phyloP scores from a whole-genome alignment of 163 green algal species.

The Chloromonas sp. region DNA sequence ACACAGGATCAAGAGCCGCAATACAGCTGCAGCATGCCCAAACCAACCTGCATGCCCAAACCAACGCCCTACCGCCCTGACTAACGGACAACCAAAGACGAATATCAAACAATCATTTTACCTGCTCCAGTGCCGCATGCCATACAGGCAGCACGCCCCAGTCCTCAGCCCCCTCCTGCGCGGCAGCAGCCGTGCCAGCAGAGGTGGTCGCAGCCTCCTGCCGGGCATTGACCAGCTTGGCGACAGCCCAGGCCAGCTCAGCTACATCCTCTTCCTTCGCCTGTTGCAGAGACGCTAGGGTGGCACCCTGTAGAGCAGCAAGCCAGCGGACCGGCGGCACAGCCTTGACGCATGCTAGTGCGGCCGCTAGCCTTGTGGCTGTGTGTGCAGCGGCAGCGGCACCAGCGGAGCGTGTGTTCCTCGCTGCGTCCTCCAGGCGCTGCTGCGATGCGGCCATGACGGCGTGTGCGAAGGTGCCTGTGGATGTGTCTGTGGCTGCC shows the following conservation, averaged over 20 bases:
- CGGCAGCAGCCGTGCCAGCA: background rate
- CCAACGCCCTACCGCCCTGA: too few species aligned
- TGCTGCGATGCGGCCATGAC: background rate
- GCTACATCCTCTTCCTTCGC: background rate
- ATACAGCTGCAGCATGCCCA: too few species aligned
- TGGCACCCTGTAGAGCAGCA: background rate
- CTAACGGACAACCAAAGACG: too few species aligned
- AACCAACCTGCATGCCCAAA: too few species aligned
- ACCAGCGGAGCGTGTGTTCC: background rate
- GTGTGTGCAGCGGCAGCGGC: background rate
- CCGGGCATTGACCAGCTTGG: background rate
- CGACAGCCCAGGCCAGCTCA: background rate
- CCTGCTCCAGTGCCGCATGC: background rate
- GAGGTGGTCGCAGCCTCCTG: background rate
- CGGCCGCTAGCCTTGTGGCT: background rate
- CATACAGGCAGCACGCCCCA: background rate
- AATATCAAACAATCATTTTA: background rate
- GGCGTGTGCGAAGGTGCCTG: background rate
- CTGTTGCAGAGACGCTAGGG: background rate
- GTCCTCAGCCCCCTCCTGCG: background rate
- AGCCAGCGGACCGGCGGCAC: background rate
- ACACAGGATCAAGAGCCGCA: too few species aligned
- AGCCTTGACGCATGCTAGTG: background rate
- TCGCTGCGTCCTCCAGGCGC: background rate
- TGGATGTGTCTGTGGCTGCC: background rate